Base-by-base conservation (phyloP, 306 rosid genomes). In the Comarum palustre region DNA sequence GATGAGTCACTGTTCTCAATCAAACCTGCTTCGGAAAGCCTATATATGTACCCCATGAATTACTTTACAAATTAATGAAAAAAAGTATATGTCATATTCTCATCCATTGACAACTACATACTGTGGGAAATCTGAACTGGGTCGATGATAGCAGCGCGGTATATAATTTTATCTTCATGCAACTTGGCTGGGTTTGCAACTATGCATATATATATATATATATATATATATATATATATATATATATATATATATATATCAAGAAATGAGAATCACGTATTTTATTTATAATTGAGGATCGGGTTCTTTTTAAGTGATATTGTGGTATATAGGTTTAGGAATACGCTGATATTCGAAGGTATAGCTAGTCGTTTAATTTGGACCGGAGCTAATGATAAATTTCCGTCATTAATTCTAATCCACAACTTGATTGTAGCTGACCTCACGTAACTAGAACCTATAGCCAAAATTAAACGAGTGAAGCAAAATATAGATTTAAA, bases 381-480 rank as follows among this genome's bases (percentile, higher is more conserved):
- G 75, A 39, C 60, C 50, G 77, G 32, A 65, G 31, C 51, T 65
- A 59, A 77, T 71, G 61, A 22, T 77, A 10, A 61, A 59, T 27
- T 17, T n/a, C n/a, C n/a, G n/a, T n/a, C n/a, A n/a, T n/a, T n/a
- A n/a, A n/a, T n/a, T n/a, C n/a, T n/a, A 54, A 42, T 14, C 46
- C 14, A 10, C 45, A 8, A 31, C 34, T 31, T 31, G 34, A 31
- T 31, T 31, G 1, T 31, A 31, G 34, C 34, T 31, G 3, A 31
- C 34, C 34, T 31, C 34, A 31, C 1, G 34, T 31, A 31, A 31
- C 34, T 31, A 31, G 3, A 31, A 31, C 1, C 34, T 31, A 31
- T 31, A 31, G 34, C 34, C 34, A 31, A 31, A 31, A 31, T 31
- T 31, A n/a, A n/a, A n/a, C n/a, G n/a, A n/a, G n/a, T n/a, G n/a